Evolutionary conservation across 2,329 filamentous ascomycete species (phyloP).

Genomic region (Cercospora sesami): DNA sequence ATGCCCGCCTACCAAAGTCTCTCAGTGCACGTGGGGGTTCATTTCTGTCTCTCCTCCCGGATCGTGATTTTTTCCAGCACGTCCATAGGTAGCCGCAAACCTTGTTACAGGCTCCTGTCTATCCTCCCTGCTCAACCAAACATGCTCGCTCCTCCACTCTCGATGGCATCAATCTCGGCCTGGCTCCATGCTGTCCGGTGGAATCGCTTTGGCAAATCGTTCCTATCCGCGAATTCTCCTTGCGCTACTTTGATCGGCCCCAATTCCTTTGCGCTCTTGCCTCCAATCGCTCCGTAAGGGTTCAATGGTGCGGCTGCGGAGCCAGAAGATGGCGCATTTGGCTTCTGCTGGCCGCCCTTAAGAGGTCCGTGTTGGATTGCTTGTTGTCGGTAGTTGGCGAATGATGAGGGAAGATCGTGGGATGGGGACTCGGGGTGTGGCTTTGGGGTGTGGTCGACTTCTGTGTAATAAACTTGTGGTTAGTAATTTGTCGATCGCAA

Average conservation of each 20-base stretch:
- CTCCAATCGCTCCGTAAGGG: constrained; percentile 53
- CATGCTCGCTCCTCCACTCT: constrained; percentile 80
- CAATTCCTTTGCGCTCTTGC: constrained; percentile 65
- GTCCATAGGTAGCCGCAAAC: no score
- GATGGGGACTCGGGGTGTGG: constrained; percentile 71
- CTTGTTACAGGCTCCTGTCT: no score
- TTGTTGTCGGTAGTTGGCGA: constrained; percentile 75
- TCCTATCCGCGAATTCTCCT: constrained; percentile 84
- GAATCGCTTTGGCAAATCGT: constrained; percentile 83
- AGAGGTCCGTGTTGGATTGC: constrained; percentile 77
- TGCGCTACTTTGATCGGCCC: constrained; percentile 69
- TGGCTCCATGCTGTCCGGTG: constrained; percentile 69
- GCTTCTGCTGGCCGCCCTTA: constrained; percentile 32
- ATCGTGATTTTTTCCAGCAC: no score
- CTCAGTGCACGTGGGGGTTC: no score
- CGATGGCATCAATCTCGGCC: constrained; percentile 91
- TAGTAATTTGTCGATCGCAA: neutral
- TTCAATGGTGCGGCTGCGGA: constrained; percentile 23
- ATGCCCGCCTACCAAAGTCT: neutral
- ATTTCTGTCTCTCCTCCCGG: neutral
- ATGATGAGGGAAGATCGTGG: constrained; percentile 65
- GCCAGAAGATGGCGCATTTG: constrained; percentile 15
- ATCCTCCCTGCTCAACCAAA: constrained; percentile 21
- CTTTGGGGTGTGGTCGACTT: constrained; percentile 71
- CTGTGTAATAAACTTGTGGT: constrained; percentile 46